Base-by-base conservation (phyloP, 352 stramenopile species). In the Phytophthora ramorum region DNA sequence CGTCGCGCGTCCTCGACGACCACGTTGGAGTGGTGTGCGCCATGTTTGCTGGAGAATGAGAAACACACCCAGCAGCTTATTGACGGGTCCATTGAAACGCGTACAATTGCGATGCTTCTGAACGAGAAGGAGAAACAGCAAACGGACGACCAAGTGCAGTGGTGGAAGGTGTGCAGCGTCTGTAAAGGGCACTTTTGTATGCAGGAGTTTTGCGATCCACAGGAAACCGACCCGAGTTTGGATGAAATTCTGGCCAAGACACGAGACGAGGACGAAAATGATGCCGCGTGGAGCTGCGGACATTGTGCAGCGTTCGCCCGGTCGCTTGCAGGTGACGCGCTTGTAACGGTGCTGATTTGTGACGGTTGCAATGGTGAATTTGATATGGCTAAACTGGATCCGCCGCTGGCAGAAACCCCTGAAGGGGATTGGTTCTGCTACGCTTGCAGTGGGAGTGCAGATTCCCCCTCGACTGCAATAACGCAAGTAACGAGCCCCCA, bases 291-390 rank as follows among this genome's bases (percentile, higher is more conserved):
- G 77, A 64, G 54, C 32, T 89, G 79, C 37, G n/a, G 17, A 3
- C 43, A 69, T 48, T 87, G 78, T 44, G 47, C 35, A 14, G 22
- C 43, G 34, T 13, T 61, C 19, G 43, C 52, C n/a, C 17, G 8
- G 5, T 58, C 66, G 16, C 32, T 60, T 5, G 46, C 14, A 26
- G 20, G 20, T 1, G 19, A 60, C 35, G 34, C 35, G 41, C 22
- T 69, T 14, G 52, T 66, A 41, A 66, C 62, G 22, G 63, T 92
- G 34, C 37, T 95, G 12, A 78, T 93, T 20, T 95, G 86, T 49
- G 86, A 92, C 28, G 83, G 76, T 0, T 95, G 86, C 49, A 76
- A 93, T 35, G 76, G 65, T 43, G 85, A 93, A 52, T 92, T 81
- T 44, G 83, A 92, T 16, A 78, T 89, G 68, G 58, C 70, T 20